These are phyloP conservation scores for Salix brachista DNA, from an alignment of 345 rosid species.

Conservation along the genomic window DNA sequence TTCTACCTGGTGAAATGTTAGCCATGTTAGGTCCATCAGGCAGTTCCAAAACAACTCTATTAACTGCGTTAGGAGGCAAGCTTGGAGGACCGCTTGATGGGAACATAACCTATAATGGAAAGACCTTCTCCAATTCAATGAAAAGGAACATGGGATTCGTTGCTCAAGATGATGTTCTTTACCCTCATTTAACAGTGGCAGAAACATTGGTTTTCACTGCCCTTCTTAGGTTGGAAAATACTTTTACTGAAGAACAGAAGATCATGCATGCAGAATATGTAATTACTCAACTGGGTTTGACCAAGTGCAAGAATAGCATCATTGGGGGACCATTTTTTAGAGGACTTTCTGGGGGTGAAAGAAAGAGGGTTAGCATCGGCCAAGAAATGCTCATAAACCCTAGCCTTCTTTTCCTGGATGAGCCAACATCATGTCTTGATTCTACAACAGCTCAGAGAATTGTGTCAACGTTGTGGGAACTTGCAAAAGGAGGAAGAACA, in stretches of 20 bases:
- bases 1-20: constrained; percentile 50
- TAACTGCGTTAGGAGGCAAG: constrained; percentile 53
- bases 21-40: constrained; percentile 65
- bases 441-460: constrained; percentile 58
- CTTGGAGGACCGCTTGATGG: constrained; percentile 39
- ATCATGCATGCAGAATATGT: constrained; percentile 44
- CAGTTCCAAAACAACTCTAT: constrained; percentile 50
- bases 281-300: constrained; percentile 38
- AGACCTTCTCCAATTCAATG: constrained; percentile 36
- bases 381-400: constrained; percentile 60
- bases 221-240: constrained; percentile 27
- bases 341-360: constrained; percentile 61
- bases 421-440: constrained; percentile 59
- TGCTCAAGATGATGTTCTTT: constrained; percentile 57
- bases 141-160: constrained; percentile 52
- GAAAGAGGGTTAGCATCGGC: constrained; percentile 53
- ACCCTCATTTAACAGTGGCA: constrained; percentile 48
- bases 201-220: constrained; percentile 57
- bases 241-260: constrained; percentile 31
- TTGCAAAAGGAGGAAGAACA: constrained; percentile 44
- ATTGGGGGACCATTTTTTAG: constrained; percentile 37
- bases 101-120: constrained; percentile 41
- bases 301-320: constrained; percentile 39
- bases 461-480: constrained; percentile 38
- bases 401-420: constrained; percentile 49